Conservation (phyloP, 805 yeast species). For the Zygotorulaspora danielsina region DNA sequence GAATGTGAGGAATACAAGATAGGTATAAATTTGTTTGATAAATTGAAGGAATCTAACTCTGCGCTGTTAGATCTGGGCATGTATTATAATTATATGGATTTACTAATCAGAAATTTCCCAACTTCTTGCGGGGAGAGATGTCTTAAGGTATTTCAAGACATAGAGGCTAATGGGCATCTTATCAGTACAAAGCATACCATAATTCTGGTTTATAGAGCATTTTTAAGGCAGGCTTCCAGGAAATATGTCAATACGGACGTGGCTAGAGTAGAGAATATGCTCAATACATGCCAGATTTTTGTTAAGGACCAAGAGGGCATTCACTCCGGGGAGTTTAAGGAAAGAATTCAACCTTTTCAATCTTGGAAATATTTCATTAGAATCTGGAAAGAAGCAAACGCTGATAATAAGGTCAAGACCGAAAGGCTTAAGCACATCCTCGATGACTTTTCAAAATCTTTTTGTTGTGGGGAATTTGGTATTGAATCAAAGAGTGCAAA, state of each 20-base stretch:
- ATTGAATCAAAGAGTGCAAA: neutral
- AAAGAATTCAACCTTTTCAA: conserved; percentile 17
- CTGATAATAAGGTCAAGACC: conserved; percentile 10
- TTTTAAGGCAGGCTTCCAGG: conserved; percentile 25
- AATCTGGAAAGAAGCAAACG: conserved; percentile 19
- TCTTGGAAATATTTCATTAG: conserved; percentile 29
- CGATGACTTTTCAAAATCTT: conserved; percentile 21
- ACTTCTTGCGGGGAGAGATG: conserved; percentile 19
- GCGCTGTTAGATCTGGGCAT: conserved; percentile 22
- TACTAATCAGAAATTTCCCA: conserved; percentile 15
- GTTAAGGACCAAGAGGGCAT: conserved; percentile 19
- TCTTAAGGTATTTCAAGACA: conserved; percentile 12
- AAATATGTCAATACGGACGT: conserved; percentile 12
- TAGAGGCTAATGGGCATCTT: conserved; percentile 13
- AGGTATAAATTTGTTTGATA: conserved; percentile 19
- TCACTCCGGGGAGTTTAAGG: conserved; percentile 10
- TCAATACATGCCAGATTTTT: conserved; percentile 17
- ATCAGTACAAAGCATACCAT: conserved; percentile 17
- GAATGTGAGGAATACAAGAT: conserved; percentile 15
- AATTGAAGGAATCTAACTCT: conserved; percentile 3
- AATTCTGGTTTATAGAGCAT: conserved; percentile 26
- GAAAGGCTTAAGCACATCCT: conserved; percentile 11
- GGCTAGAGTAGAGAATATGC: conserved; percentile 9
- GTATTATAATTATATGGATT: conserved; percentile 18
- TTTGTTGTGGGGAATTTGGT: conserved; percentile 14